Evolutionary conservation across 305 asterid genomes (phyloP).

Genomic region (Fraxinus paxiana): DNA sequence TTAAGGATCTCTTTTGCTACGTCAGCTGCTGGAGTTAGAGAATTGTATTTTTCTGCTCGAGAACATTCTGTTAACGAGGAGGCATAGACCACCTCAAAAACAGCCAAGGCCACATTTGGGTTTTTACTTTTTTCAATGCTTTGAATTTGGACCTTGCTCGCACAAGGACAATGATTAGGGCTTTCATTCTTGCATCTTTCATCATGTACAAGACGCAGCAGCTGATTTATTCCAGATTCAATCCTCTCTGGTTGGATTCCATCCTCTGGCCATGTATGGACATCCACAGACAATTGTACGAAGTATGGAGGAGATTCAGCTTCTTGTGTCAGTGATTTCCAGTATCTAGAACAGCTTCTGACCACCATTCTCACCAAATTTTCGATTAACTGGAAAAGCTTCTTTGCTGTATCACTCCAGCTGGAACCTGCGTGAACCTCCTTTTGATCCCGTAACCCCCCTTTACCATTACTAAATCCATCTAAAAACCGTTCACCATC

Average conservation of each 20-base stretch:
- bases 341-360: slow-evolving; percentile 69
- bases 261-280: slow-evolving; percentile 83
- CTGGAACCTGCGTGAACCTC: slow-evolving; percentile 46
- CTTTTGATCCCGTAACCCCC: slow-evolving; percentile 38
- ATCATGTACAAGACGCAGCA: slow-evolving; percentile 72
- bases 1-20: slow-evolving; percentile 78
- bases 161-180: slow-evolving; percentile 57
- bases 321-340: slow-evolving; percentile 97
- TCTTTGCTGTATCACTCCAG: slow-evolving; percentile 54
- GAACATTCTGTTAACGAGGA: slow-evolving; percentile 62
- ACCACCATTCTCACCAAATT: slow-evolving; percentile 46
- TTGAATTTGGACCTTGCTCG: slow-evolving; percentile 88
- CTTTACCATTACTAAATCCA: slow-evolving; percentile 48
- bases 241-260: slow-evolving; percentile 98
- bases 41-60: slow-evolving; percentile 59
- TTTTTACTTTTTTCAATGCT: slow-evolving; percentile 86
- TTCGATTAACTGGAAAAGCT: slow-evolving; percentile 39
- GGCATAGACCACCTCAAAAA: slow-evolving; percentile 91
- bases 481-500: slow-evolving; percentile 89
- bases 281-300: slow-evolving; percentile 91
- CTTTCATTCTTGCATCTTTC: slow-evolving; percentile 61
- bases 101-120: slow-evolving; percentile 64
- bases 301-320: slow-evolving; percentile 99
- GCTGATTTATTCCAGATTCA: slow-evolving; percentile 80
- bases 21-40: slow-evolving; percentile 98